Base-by-base conservation (phyloP, 257 asterid species). In the Jacaranda mimosifolia region DNA sequence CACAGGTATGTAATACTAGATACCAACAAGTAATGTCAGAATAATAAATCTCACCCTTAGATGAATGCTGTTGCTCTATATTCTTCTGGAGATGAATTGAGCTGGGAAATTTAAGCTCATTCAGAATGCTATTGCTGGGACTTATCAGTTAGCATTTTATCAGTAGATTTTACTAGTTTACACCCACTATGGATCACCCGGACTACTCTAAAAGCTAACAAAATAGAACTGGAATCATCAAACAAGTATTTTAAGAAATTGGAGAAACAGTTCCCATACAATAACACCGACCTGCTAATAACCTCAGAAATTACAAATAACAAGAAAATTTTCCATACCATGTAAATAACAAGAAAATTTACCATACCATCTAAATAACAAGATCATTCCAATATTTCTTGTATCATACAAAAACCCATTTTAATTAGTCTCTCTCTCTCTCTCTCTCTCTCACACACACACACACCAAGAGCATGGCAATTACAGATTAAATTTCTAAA, bases 401-500 rank as follows among this genome's bases (percentile, higher is more conserved):
- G 65, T 60, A 74, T 32, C 35, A 63, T 59, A 53, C 3, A 26
- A 57, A 66, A 55, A 40, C 13, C 60, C 17, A 36, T 8, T 4
- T 51, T 3, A 14, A 52, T 55, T 35, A 7, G 26, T 14, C 70
- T 13, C 59, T 2, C 35, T 5, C 63, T 15, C 74, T 2, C 35
- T 5, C 63, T 15, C 74, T 14, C 70, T 13, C 59, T 2, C 35
- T 5, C 63, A 9, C 74, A 21, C 60, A 62, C 9, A 55, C 58
- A 67, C n/a, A 62, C n/a, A 7, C 9, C 63, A 43, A 36, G 32
- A 67, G 13, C 42, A 36, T 5, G 15, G 26, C 51, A 62, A 62
- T 48, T 32, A 49, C 65, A 77, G 79, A 77, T 70, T 78, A 72
- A 3, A 69, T 45, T 60, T 68, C 58, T 60, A 69, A 55, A 6